A percentile compares a stretch with the other conserved stretches of the same genome.
Conservation (phyloP, 1,284 basidiomycete species). For the Puccinia sorghi region DNA sequence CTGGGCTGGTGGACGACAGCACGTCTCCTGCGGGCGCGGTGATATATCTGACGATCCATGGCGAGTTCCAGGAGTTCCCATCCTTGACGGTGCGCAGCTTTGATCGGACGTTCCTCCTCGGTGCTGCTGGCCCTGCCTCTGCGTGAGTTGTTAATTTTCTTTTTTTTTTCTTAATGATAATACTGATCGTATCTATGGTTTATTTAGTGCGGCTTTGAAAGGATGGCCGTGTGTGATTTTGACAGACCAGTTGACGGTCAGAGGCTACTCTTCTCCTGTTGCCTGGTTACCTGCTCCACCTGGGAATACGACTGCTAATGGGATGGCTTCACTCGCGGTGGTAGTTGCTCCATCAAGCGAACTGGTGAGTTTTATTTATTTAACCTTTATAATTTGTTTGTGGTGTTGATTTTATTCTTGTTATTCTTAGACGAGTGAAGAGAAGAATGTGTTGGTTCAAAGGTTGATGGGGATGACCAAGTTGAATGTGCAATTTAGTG, state of each 20-base stretch:
- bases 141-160: conserved; percentile 63
- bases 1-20: conserved; percentile 52
- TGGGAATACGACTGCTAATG: not conserved
- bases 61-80: conserved; percentile 85
- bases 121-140: conserved; percentile 75
- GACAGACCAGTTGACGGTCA: conserved; percentile 81
- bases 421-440: conserved; percentile 63
- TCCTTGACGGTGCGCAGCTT: conserved; percentile 79
- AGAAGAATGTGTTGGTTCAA: conserved; percentile 67
- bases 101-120: conserved; percentile 85
- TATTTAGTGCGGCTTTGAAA: conserved; percentile 68
- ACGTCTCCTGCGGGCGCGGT: conserved; percentile 60
- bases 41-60: conserved; percentile 82
- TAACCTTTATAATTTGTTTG: not conserved
- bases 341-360: not conserved
- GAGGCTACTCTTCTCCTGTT: conserved; percentile 76
- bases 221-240: conserved; percentile 90
- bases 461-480: conserved; percentile 71
- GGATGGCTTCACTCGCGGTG: not conserved
- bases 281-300: conserved; percentile 62
- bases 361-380: not conserved
- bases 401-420: not conserved
- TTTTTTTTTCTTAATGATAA: not conserved
- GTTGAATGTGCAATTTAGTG: conserved; percentile 72
- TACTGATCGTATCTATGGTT: not conserved